phyloP scores from a whole-genome alignment of 345 rosid genomes.

The Hypericum androsaemum region DNA sequence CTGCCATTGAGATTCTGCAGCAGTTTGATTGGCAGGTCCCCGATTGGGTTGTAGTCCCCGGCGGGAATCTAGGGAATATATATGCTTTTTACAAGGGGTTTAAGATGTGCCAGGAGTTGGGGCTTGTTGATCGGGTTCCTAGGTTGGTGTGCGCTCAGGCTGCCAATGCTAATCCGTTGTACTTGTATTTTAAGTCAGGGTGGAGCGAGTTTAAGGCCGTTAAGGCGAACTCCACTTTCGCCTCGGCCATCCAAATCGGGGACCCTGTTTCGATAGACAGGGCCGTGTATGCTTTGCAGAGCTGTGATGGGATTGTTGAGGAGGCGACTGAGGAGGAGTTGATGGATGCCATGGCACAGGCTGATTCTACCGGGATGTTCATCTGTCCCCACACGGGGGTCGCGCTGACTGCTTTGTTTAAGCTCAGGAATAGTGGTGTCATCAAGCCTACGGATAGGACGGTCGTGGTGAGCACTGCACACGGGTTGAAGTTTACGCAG shows the following conservation, averaged over 20 bases:
- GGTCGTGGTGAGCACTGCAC: constrained; percentile 90
- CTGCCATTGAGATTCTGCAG: constrained; percentile 15
- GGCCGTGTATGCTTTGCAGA: constrained; percentile 58
- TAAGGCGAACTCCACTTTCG: constrained; percentile 17
- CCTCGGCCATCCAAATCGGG: constrained; percentile 26
- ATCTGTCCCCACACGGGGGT: constrained; percentile 93
- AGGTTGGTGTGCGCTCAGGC: constrained; percentile 25
- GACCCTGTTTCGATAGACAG: constrained; percentile 27
- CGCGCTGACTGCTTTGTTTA: constrained; percentile 65
- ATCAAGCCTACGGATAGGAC: constrained; percentile 57
- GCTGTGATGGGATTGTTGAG: constrained; percentile 70
- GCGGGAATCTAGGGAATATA: constrained; percentile 23
- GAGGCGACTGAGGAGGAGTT: constrained; percentile 86
- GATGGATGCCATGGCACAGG: constrained; percentile 92
- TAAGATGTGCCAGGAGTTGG: constrained; percentile 23
- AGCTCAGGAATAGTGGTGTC: constrained; percentile 72
- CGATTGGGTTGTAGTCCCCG: constrained; percentile 22
- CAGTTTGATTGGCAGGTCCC: constrained; percentile 19
- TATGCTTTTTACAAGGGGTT: constrained; percentile 26
- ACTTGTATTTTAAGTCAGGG: constrained; percentile 16
- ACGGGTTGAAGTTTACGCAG: constrained; percentile 81
- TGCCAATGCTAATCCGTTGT: constrained; percentile 21
- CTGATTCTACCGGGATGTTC: constrained; percentile 94
- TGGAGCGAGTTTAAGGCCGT: constrained; percentile 20
- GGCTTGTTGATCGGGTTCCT: constrained; percentile 22